Conservation (phyloP, 176 grass and related monocot genomes). For the Musa acuminata region DNA sequence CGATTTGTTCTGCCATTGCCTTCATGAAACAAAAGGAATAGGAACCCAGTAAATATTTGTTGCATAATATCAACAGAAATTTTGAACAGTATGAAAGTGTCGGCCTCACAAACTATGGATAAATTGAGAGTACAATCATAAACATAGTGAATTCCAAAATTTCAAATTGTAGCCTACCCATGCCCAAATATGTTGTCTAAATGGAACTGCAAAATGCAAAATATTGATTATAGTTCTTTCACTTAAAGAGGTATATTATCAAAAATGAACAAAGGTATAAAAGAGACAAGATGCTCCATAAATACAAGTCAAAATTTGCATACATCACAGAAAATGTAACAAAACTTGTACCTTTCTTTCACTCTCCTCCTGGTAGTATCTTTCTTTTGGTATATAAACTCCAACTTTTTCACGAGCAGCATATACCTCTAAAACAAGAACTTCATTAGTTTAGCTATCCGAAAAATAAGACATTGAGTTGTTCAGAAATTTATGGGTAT, state of each 20-base stretch:
- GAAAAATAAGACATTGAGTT: constrained; percentile 5
- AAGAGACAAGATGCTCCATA: constrained; percentile 5
- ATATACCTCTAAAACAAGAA: constrained; percentile 71
- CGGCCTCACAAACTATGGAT: not conserved
- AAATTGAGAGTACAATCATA: not conserved
- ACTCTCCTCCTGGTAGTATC: constrained; percentile 78
- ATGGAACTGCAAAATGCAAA: not conserved
- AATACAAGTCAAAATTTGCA: not conserved
- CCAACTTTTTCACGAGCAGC: constrained; percentile 92
- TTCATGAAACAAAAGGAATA: constrained; percentile 22
- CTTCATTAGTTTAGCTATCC: constrained; percentile 22
- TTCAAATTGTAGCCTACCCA: not conserved
- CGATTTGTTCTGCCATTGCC: constrained; percentile 84
- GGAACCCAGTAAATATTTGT: not conserved
- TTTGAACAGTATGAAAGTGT: not conserved
- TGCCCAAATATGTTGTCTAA: not conserved
- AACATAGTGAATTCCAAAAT: not conserved
- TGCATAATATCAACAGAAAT: not conserved
- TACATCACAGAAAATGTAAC: constrained; percentile 7
- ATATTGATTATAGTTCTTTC: not conserved
- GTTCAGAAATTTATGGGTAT: not conserved
- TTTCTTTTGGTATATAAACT: constrained; percentile 93
- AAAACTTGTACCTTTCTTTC: constrained; percentile 72
- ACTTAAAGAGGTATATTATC: not conserved
- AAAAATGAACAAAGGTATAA: not conserved